These are phyloP conservation scores for Oropetium thomaeum DNA, from an alignment of 176 grass and related monocot genomes.

Conservation along the genomic window DNA sequence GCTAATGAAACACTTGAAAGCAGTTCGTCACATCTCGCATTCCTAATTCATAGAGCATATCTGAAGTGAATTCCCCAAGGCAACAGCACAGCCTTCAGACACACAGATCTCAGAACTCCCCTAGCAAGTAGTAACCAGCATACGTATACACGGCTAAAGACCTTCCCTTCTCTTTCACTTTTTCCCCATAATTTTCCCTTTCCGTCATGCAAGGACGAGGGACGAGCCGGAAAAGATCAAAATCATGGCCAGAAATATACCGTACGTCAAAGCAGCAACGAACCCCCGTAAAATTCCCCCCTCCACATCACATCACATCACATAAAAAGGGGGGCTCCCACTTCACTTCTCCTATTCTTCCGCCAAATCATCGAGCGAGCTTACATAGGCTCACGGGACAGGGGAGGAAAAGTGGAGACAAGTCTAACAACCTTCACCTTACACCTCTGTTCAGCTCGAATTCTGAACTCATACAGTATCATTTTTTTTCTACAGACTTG, in stretches of 20 bases:
- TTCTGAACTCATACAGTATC: background rate
- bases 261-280: background rate
- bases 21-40: background rate
- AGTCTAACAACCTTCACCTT: conserved; percentile 10
- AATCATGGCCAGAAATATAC: conserved; percentile 4
- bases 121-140: conserved; percentile 1
- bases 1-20: background rate
- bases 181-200: background rate
- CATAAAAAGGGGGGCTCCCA: conserved; percentile 14
- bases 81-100: background rate
- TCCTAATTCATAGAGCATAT: background rate
- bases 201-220: background rate
- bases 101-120: conserved; percentile 3
- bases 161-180: background rate
- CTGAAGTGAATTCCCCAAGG: conserved; percentile 8
- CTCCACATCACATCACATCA: conserved; percentile 18
- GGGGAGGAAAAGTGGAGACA: background rate
- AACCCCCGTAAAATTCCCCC: conserved; percentile 25
- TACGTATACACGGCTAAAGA: background rate
- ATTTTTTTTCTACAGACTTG: background rate
- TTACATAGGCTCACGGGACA: background rate
- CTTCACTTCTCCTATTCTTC: background rate
- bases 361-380: conserved; percentile 6
- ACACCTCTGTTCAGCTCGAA: background rate
- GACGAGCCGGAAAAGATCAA: background rate